These are phyloP conservation scores for Hyaloperonospora brassicae DNA, from an alignment of 352 stramenopile genomes.

Conservation along the genomic window DNA sequence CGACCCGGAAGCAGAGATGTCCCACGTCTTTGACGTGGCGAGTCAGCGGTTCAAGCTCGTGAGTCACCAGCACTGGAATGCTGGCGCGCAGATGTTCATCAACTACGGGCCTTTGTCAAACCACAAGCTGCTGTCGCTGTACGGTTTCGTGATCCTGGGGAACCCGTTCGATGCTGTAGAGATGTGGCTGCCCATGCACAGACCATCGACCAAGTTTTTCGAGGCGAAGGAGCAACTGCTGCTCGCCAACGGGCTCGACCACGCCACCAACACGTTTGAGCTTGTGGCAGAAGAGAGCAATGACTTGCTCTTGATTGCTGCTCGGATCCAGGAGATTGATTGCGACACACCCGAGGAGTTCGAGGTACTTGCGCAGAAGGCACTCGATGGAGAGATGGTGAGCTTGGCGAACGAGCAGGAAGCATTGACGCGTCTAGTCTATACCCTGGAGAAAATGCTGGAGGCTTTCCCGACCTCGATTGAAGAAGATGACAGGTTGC, in stretches of 20 bases:
- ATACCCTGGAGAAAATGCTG: slow-evolving; percentile 54
- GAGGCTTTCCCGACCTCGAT: slow-evolving; percentile 36
- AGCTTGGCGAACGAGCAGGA: slow-evolving; percentile 44
- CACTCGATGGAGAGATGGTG: slow-evolving; percentile 50
- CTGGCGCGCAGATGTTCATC: slow-evolving; percentile 67
- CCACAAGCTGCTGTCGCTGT: slow-evolving; percentile 74
- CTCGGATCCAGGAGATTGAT: slow-evolving; percentile 59
- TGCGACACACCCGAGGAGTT: slow-evolving; percentile 37
- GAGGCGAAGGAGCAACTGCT: slow-evolving; percentile 42
- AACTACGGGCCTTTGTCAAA: slow-evolving; percentile 78
- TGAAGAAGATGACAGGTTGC: slow-evolving; percentile 35
- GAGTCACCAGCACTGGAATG: slow-evolving; percentile 65
- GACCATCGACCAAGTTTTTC: slow-evolving; percentile 34
- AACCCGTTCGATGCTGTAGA: slow-evolving; percentile 72
- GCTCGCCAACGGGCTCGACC: slow-evolving; percentile 43
- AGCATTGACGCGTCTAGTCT: slow-evolving; percentile 48
- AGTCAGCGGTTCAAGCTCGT: slow-evolving; percentile 53
- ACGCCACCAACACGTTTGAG: slow-evolving; percentile 55
- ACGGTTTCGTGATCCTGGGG: slow-evolving; percentile 62
- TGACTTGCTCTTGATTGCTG: slow-evolving; percentile 50
- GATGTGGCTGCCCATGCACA: slow-evolving; percentile 63
- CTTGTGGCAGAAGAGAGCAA: slow-evolving; percentile 54
- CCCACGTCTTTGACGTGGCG: slow-evolving; percentile 50
- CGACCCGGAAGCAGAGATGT: slow-evolving; percentile 64
- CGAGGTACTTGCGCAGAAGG: slow-evolving; percentile 26